Evolutionary conservation across 768 basidiomycete genomes (phyloP).

Genomic region (Amanita rubescens): DNA sequence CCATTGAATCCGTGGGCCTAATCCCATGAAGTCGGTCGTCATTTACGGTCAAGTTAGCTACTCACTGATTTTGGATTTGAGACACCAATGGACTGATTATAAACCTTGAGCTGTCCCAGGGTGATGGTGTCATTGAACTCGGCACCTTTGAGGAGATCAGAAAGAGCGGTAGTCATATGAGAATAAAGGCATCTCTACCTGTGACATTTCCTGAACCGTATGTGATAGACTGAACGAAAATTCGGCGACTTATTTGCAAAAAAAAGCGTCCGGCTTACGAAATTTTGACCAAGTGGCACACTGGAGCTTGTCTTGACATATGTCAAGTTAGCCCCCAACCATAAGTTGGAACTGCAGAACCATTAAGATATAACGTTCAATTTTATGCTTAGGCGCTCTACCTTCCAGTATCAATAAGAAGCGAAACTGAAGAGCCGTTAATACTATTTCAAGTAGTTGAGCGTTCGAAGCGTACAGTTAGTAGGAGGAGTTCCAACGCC

Average conservation of each 20-base stretch:
- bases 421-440: not conserved
- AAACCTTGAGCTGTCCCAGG: conserved; percentile 40
- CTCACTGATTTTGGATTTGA: conserved; percentile 28
- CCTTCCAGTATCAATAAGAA: not conserved
- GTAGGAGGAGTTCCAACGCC: conserved; percentile 2
- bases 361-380: not conserved
- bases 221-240: conserved; percentile 33
- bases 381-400: not conserved
- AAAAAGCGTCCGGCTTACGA: conserved; percentile 19
- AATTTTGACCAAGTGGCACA: conserved; percentile 22
- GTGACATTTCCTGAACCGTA: conserved; percentile 60
- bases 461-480: not conserved
- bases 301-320: conserved; percentile 42
- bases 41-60: not conserved
- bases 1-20: conserved; percentile 38
- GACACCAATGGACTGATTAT: conserved; percentile 53
- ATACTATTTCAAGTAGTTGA: not conserved
- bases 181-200: conserved; percentile 23
- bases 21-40: not conserved
- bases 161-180: no score
- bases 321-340: conserved; percentile 44
- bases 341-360: conserved; percentile 15
- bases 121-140: conserved; percentile 50
- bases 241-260: conserved; percentile 2
- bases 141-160: conserved; percentile 23